Conservation (phyloP, 306 rosid genomes). For the Quercus rubra region DNA sequence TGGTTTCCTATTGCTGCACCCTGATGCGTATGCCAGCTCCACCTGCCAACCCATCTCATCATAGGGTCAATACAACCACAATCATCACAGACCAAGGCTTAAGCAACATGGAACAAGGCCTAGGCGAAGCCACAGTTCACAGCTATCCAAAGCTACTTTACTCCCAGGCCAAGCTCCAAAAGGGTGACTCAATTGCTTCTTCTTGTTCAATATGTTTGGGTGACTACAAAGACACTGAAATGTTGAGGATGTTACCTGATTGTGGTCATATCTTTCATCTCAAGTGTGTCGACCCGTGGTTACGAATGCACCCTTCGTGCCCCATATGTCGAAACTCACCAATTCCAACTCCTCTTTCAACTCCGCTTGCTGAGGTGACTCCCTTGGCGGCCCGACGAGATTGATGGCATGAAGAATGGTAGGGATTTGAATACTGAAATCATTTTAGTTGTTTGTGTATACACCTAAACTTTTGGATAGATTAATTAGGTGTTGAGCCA, state of each 20-base stretch:
- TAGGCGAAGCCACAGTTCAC: slow-evolving; percentile 13
- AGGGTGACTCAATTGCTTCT: slow-evolving; percentile 1
- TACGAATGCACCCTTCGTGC: slow-evolving; percentile 31
- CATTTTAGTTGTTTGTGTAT: no score
- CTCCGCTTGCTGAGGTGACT: slow-evolving; percentile 29
- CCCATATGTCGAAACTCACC: slow-evolving; percentile 43
- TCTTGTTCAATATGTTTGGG: slow-evolving; percentile 52
- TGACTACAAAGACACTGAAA: slow-evolving; percentile 37
- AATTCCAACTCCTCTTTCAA: slow-evolving; percentile 25
- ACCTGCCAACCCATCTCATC: no score
- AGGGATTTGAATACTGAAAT: no score
- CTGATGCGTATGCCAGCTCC: no score
- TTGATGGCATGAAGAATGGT: not conserved
- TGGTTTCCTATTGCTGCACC: no score
- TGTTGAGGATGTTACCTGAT: slow-evolving; percentile 37
- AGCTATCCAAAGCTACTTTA: slow-evolving; percentile 31
- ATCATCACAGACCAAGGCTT: no score
- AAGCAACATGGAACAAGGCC: not conserved
- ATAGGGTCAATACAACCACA: no score
- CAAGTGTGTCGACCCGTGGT: slow-evolving; percentile 43
- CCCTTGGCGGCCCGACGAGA: slow-evolving; percentile 12
- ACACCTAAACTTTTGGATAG: no score
- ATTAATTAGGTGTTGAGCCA: no score
- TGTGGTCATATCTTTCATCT: slow-evolving; percentile 43
- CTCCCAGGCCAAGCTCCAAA: slow-evolving; percentile 30